These are phyloP conservation scores for Cutaneotrichosporon cavernicola DNA, from an alignment of 1,284 basidiomycete genomes.

Conservation along the genomic window DNA sequence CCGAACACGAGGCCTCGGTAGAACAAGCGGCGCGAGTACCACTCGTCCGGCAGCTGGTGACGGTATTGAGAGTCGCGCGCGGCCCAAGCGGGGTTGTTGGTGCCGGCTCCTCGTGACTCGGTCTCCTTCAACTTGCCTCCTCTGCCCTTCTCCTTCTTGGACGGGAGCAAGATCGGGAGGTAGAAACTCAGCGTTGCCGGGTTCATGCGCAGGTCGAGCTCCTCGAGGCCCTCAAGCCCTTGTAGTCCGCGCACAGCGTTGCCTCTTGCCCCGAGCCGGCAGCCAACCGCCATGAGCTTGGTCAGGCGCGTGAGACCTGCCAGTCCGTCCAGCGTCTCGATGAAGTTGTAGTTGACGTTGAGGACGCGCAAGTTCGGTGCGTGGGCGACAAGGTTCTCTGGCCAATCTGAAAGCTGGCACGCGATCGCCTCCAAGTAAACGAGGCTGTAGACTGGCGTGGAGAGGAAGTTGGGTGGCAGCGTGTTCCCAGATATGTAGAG, in stretches of 20 bases:
- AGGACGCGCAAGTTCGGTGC: constrained; percentile 86
- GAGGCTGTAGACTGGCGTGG: constrained; percentile 72
- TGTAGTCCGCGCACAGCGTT: constrained; percentile 67
- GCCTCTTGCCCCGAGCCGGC: constrained; percentile 64
- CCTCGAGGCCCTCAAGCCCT: constrained; percentile 72
- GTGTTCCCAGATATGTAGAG: constrained; percentile 78
- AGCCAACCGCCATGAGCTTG: constrained; percentile 82
- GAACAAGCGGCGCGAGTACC: constrained; percentile 76
- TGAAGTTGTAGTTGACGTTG: constrained; percentile 94
- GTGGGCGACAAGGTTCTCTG: constrained; percentile 64
- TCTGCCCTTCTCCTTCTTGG: constrained; percentile 2
- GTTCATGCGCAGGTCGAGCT: constrained; percentile 91
- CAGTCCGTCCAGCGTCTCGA: constrained; percentile 67
- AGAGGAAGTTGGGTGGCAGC: constrained; percentile 54
- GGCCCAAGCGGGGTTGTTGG: constrained; percentile 53
- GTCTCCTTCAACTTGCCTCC: constrained; percentile 1
- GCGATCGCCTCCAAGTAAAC: constrained; percentile 90
- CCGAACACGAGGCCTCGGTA: constrained; percentile 84
- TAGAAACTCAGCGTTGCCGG: constrained; percentile 93
- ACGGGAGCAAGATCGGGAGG: constrained; percentile 69
- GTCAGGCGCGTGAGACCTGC: constrained; percentile 71
- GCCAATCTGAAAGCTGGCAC: constrained; percentile 77
- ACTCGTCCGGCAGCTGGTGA: constrained; percentile 78
- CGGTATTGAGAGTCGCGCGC: constrained; percentile 81
- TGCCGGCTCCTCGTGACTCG: neutral